Percentiles rank a stretch among this genome's conserved stretches.
These are phyloP conservation scores for Fonsecaea multimorphosa DNA, from an alignment of 2,329 filamentous ascomycete species.

Conservation along the genomic window DNA sequence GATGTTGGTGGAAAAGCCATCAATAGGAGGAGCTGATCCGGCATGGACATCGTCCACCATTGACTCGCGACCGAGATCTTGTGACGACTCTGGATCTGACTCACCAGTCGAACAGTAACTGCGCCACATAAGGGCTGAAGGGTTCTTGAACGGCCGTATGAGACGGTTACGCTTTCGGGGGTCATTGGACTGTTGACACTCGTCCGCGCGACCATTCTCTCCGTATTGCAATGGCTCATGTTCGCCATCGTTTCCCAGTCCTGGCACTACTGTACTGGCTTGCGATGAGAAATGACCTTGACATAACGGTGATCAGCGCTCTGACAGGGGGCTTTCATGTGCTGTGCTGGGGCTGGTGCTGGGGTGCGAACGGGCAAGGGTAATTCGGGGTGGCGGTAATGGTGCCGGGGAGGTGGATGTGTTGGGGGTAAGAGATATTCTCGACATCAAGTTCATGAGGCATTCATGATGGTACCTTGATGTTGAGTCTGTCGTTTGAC, in stretches of 20 bases:
- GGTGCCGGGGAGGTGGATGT: slow-evolving; percentile 33
- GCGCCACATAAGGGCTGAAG: not conserved
- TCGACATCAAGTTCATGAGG: slow-evolving; percentile 37
- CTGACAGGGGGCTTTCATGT: slow-evolving; percentile 32
- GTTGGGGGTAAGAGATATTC: slow-evolving; percentile 26
- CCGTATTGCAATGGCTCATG: slow-evolving; percentile 24
- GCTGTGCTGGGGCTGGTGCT: slow-evolving; percentile 31
- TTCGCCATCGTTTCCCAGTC: slow-evolving; percentile 30
- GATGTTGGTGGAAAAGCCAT: not conserved
- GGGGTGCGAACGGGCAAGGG: slow-evolving; percentile 27
- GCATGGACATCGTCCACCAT: not conserved
- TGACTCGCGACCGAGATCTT: slow-evolving; percentile 2
- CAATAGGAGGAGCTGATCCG: not conserved
- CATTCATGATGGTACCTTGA: slow-evolving; percentile 42
- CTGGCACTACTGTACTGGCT: slow-evolving; percentile 28
- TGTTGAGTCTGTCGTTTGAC: slow-evolving; percentile 78
- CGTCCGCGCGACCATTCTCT: slow-evolving; percentile 33
- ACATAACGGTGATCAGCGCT: slow-evolving; percentile 35
- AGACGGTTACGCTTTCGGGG: not conserved
- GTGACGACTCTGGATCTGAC: not conserved
- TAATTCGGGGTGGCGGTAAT: slow-evolving; percentile 26
- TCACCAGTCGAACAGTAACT: not conserved
- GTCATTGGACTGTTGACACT: slow-evolving; percentile 15
- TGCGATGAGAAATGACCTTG: slow-evolving; percentile 37
- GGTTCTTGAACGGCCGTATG: not conserved